Base-by-base conservation (phyloP, 805 yeast species). In the Starmerella lactis-condensi region DNA sequence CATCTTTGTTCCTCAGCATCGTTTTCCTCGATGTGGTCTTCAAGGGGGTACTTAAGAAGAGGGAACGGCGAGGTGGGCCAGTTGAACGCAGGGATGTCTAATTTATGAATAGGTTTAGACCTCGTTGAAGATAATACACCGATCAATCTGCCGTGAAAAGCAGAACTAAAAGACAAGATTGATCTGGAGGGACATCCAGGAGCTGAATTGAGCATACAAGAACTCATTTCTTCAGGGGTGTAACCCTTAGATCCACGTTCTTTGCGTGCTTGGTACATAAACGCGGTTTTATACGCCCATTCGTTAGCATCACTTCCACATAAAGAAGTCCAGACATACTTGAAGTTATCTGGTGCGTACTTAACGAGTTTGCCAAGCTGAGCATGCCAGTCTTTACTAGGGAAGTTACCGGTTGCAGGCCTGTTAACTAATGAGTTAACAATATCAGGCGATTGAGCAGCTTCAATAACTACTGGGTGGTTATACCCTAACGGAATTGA, bases 21-120 rank as follows among this genome's bases (percentile, higher is more conserved):
- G 66, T 83, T 83, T 43, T 58, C 70, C 29, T 61, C 70, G 25
- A 50, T 69, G 51, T 70, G 50, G 31, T 67, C 64, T 34, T 70
- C 83, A 48, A 82, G 65, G 36, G 96, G 96, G 56, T 81, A 83
- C 55, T 72, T 61, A 57, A 79, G 72, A 31, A 65, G 46, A 41
- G 96, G 96, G 62, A 73, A 83, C 40, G 79, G 81, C 34, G 94
- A 94, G 54, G 77, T 82, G 51, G 96, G 96, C 95, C 95, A 83
- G 50, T 78, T 69, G 62, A 83, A 83, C 5, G 93, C 72, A 38
- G 96, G 96, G 58, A 85, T 51, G 36, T 61, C 64, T 55, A 83
- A 61, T 61, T 85, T 83, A 64, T 83, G 96, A 46, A 85, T 68
- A 43, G 95, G 93, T 63, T 81, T 85, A 35, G 94, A 81, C 54